A percentile compares a stretch with the other conserved stretches of the same genome.
Evolutionary conservation across 208 protist genomes (phyloP).

Genomic region (Crithidia bombi): DNA sequence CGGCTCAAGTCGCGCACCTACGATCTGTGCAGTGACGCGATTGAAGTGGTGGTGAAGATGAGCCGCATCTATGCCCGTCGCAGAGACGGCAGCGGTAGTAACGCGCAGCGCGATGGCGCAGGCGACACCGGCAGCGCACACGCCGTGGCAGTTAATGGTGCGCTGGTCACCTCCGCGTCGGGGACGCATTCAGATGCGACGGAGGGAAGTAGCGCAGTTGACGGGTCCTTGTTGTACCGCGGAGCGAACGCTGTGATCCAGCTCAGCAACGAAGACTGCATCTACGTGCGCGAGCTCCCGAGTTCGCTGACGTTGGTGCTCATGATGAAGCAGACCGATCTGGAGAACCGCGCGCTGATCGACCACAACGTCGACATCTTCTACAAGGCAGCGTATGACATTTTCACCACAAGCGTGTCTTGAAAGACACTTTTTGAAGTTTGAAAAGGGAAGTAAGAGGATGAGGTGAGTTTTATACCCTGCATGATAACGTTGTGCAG

Average conservation of each 20-base stretch:
- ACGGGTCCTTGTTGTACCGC: constrained; percentile 29
- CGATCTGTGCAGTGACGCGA: constrained; percentile 88
- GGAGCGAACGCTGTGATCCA: constrained; percentile 39
- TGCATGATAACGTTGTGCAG: constrained; percentile 7
- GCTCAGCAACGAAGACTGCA: constrained; percentile 63
- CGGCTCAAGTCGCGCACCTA: constrained; percentile 81
- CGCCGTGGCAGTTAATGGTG: neutral
- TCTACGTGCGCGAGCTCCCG: constrained; percentile 88
- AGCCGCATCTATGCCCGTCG: constrained; percentile 59
- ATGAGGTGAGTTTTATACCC: no score
- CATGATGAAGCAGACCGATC: constrained; percentile 82
- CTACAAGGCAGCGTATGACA: constrained; percentile 72
- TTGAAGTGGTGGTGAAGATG: constrained; percentile 84
- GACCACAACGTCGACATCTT: constrained; percentile 87
- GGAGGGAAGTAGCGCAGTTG: neutral
- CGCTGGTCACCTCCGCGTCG: constrained; percentile 2
- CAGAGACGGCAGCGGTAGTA: neutral
- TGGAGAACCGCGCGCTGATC: constrained; percentile 77
- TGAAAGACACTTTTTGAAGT: no score
- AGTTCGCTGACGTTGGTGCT: constrained; percentile 83
- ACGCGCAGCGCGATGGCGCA: neutral
- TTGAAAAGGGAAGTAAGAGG: no score
- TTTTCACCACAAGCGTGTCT: constrained; percentile 55
- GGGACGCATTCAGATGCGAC: neutral
- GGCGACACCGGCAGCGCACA: constrained; percentile 2